These are phyloP conservation scores for Zymoseptoria passerinii DNA, from an alignment of 2,329 filamentous ascomycete genomes.

Conservation along the genomic window DNA sequence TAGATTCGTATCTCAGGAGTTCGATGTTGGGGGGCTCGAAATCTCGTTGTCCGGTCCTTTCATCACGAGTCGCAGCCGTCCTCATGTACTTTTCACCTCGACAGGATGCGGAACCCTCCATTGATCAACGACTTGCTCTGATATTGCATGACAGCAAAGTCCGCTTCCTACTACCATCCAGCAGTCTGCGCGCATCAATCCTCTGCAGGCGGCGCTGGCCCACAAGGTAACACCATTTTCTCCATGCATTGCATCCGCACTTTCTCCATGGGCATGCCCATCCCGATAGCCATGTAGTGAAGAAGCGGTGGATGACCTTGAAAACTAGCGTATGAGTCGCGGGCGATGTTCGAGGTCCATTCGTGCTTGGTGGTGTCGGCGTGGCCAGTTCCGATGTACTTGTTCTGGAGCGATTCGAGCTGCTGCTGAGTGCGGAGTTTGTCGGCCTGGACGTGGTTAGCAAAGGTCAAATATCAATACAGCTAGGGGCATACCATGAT, in stretches of 20 bases:
- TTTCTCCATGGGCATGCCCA: conserved; percentile 72
- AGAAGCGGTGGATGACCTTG: conserved; percentile 83
- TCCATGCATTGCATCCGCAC: conserved; percentile 74
- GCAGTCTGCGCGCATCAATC: conserved; percentile 11
- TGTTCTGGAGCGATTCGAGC: conserved; percentile 90
- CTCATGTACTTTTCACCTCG: not conserved
- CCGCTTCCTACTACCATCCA: not conserved
- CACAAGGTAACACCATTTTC: conserved; percentile 58
- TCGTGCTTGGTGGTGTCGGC: conserved; percentile 96
- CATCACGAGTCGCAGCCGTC: not conserved
- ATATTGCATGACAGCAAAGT: not conserved
- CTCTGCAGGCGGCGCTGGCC: conserved; percentile 22
- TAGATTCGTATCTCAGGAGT: too few species aligned
- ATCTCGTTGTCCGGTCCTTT: not conserved
- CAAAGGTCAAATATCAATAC: not conserved
- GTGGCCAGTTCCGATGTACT: conserved; percentile 91
- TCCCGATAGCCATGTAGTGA: conserved; percentile 79
- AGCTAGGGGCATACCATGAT: not conserved
- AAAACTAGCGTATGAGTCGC: conserved; percentile 84
- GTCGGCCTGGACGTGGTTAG: conserved; percentile 55
- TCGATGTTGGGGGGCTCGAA: too few species aligned
- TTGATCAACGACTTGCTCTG: not conserved
- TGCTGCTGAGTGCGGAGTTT: conserved; percentile 97
- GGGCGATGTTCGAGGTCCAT: conserved; percentile 91
- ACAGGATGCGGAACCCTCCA: not conserved